A percentile compares a stretch with the other conserved stretches of the same genome.
Evolutionary conservation across 495 filamentous ascomycete genomes (phyloP).

Genomic region (Thermochaetoides thermophila): DNA sequence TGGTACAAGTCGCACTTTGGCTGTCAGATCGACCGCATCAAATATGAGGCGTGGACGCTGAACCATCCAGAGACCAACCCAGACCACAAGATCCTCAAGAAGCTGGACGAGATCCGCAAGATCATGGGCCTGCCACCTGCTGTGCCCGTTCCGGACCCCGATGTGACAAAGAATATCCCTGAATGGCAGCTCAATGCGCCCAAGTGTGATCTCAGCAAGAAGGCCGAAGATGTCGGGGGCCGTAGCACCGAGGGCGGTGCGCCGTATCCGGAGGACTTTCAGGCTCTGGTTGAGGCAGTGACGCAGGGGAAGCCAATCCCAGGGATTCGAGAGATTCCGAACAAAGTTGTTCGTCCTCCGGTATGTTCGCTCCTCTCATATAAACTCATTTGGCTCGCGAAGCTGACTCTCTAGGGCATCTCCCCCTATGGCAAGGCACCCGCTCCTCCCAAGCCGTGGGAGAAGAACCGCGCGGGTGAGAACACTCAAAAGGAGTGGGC

Average conservation of each 20-base stretch:
- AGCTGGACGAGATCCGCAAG: slow-evolving; percentile 14
- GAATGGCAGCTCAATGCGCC: slow-evolving; percentile 30
- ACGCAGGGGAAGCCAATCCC: slow-evolving; percentile 71
- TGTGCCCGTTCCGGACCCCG: too few relatives aligned
- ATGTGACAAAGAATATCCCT: too few relatives aligned
- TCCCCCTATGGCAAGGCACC: slow-evolving; percentile 21
- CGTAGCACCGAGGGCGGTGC: slow-evolving; percentile 24
- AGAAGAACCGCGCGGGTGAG: slow-evolving; percentile 10
- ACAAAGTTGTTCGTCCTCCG: slow-evolving; percentile 53
- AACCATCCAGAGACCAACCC: slow-evolving; percentile 2
- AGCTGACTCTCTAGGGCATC: slow-evolving; percentile 12
- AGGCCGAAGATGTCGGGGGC: slow-evolving; percentile 14
- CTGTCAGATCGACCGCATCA: slow-evolving; percentile 20
- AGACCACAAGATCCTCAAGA: slow-evolving; percentile 14
- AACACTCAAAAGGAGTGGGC: neutral
- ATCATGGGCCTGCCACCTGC: slow-evolving; percentile 10
- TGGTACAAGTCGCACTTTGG: slow-evolving; percentile 27
- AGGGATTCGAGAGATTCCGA: slow-evolving; percentile 79
- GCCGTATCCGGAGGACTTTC: slow-evolving; percentile 75
- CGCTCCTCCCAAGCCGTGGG: slow-evolving; percentile 24
- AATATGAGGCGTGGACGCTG: slow-evolving; percentile 22
- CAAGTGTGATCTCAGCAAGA: slow-evolving; percentile 26
- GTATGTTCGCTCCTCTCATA: slow-evolving; percentile 8
- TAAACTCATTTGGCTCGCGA: neutral
- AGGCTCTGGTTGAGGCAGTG: slow-evolving; percentile 79